A percentile compares a stretch with the other conserved stretches of the same genome.
These are phyloP conservation scores for Podosphaera aphanis DNA, from an alignment of 2,329 filamentous ascomycete species.

Conservation along the genomic window DNA sequence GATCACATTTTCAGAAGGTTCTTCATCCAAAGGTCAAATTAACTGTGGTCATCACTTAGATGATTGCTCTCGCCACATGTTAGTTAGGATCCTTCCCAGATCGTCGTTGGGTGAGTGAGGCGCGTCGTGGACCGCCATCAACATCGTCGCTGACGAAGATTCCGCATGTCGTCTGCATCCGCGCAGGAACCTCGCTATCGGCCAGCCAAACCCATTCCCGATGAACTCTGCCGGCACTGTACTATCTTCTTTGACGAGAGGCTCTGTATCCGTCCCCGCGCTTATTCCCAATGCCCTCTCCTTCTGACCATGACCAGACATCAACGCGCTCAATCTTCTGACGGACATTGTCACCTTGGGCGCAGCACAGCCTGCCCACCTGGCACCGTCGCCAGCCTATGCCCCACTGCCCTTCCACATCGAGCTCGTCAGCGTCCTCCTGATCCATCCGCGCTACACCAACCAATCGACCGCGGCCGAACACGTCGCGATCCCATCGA, in stretches of 20 bases:
- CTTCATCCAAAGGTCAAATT: too few species aligned
- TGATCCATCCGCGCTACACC: conserved; percentile 60
- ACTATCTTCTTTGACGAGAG: conserved; percentile 55
- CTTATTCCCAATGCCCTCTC: background rate
- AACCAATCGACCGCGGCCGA: conserved; percentile 42
- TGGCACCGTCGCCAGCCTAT: conserved; percentile 24
- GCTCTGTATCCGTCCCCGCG: conserved; percentile 28
- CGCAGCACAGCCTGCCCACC: conserved; percentile 15
- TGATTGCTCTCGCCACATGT: too few species aligned
- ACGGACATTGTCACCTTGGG: conserved; percentile 36
- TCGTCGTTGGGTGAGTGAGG: background rate
- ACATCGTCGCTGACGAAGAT: background rate
- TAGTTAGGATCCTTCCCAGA: background rate
- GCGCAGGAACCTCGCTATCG: conserved; percentile 21
- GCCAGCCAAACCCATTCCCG: conserved; percentile 30
- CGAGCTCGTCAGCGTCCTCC: conserved; percentile 54
- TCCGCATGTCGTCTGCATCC: background rate
- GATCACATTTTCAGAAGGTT: too few species aligned
- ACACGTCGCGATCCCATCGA: conserved; percentile 36
- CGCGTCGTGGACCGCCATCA: background rate
- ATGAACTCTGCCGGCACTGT: conserved; percentile 40
- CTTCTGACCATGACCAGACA: conserved; percentile 19
- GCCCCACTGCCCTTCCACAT: conserved; percentile 52
- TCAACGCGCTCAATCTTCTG: conserved; percentile 38
- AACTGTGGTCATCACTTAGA: too few species aligned